Evolutionary conservation across 345 rosid genomes (phyloP), one percentile per base, ranked within the genome.

Genomic region (Barbarea vulgaris): DNA sequence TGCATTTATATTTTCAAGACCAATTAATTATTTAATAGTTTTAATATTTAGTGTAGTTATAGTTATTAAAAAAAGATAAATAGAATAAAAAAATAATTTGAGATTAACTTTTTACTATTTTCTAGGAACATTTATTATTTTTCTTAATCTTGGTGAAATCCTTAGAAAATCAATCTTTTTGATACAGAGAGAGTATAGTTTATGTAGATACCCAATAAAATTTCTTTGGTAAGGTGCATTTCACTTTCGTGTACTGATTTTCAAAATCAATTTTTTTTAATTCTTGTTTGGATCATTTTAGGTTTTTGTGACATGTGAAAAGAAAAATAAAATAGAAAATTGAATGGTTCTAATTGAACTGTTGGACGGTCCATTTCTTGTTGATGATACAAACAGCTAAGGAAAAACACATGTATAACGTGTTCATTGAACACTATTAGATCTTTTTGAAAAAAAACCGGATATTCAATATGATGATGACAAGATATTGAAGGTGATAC

Each of bases 331-430:
- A 18, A 13, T 0, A 21, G 0, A 36, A 34, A 18, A 50, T 50
- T 42, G 76, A 54, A 55, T 77, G 80, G 80, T 48, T 44, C 4
- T 22, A 44, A 47, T 70, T 55, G 46, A 55, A 70, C 55, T 70
- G 76, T 55, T 77, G 80, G 76, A 53, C 76, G 65, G 80, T 77
- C 80, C 71, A 70, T 64, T 63, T 42, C 48, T 63, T n/a, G 67
- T 30, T n/a, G 67, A 22, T 70, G 80, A 36, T 61, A 55, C 27
- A 28, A 63, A 77, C 71, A 34, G 60, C 34, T 70, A 36, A 36
- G n/a, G 17, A 15, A 56, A 22, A 75, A 70, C 76, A 77, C 76
- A 52, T 70, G 59, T 30, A 44, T 14, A 70, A 77, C 75, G 75
- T 76, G 70, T 52, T 62, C 10, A 69, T 61, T 53, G n/a, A 7